These are phyloP conservation scores for Aspergillus pseudoterreus DNA, from an alignment of 2,329 filamentous ascomycete genomes.

Conservation along the genomic window DNA sequence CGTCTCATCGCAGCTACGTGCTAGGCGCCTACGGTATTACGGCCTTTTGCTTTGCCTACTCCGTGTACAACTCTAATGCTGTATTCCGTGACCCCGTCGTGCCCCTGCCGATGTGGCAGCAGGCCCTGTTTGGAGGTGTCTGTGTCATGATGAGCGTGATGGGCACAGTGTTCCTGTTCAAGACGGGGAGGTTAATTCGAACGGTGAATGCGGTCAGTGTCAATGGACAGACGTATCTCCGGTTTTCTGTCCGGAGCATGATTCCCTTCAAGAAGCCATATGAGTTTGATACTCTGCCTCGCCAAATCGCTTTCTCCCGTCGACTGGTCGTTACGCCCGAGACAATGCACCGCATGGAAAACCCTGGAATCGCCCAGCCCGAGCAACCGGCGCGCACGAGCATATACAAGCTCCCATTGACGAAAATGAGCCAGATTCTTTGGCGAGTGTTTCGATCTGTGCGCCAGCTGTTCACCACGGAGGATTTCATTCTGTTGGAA, in stretches of 20 bases:
- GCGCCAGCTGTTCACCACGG: constrained; percentile 37
- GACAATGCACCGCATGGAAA: constrained; percentile 17
- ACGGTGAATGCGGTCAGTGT: constrained; percentile 52
- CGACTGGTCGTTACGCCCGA: constrained; percentile 29
- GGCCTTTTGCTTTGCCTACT: constrained; percentile 51
- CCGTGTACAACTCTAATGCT: constrained; percentile 49
- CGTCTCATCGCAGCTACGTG: constrained; percentile 62
- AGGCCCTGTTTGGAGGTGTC: constrained; percentile 54
- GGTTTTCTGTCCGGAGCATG: constrained; percentile 34
- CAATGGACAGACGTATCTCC: constrained; percentile 29
- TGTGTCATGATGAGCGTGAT: constrained; percentile 59
- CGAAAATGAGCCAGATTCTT: constrained; percentile 25
- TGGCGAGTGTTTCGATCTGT: constrained; percentile 33
- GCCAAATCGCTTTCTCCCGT: constrained; percentile 32
- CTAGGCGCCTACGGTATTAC: constrained; percentile 57
- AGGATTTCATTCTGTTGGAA: constrained; percentile 38
- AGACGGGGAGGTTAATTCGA: constrained; percentile 57
- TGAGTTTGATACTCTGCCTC: constrained; percentile 30
- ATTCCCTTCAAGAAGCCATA: constrained; percentile 37
- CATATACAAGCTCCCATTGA: constrained; percentile 33
- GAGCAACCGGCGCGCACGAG: constrained; percentile 14
- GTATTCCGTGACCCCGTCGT: constrained; percentile 50
- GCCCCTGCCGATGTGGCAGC: constrained; percentile 55
- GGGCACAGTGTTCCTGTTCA: constrained; percentile 58
- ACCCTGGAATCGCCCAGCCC: constrained; percentile 13